These are phyloP conservation scores for Fusarium dimerum DNA, from an alignment of 2,329 filamentous ascomycete genomes.

Conservation along the genomic window DNA sequence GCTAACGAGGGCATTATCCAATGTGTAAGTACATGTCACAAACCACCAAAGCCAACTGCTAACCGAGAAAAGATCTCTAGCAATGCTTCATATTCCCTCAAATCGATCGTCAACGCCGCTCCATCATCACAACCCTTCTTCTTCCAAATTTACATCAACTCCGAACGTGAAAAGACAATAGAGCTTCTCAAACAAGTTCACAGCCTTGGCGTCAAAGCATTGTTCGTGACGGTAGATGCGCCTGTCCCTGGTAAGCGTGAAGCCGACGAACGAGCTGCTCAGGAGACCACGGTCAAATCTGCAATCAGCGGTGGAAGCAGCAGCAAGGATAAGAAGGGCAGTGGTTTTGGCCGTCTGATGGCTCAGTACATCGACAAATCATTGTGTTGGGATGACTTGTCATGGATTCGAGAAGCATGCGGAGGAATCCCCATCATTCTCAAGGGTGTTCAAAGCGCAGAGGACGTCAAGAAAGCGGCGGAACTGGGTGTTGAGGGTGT, in stretches of 20 bases:
- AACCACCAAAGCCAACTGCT: not conserved
- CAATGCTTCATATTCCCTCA: constrained; percentile 50
- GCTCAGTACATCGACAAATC: constrained; percentile 50
- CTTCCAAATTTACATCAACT: constrained; percentile 56
- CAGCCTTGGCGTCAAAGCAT: constrained; percentile 48
- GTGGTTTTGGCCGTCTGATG: constrained; percentile 52
- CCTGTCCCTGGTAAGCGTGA: constrained; percentile 57
- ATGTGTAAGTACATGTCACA: constrained; percentile 35
- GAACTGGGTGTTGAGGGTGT: constrained; percentile 52
- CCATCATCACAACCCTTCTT: constrained; percentile 44
- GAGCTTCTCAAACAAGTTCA: constrained; percentile 40
- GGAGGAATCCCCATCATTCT: constrained; percentile 49
- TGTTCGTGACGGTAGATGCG: constrained; percentile 55
- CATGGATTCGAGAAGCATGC: constrained; percentile 48
- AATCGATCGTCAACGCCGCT: constrained; percentile 42
- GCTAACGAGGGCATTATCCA: constrained; percentile 50
- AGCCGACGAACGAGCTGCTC: constrained; percentile 52
- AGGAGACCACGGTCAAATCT: constrained; percentile 41
- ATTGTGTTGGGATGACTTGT: constrained; percentile 52
- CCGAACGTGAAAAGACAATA: constrained; percentile 47
- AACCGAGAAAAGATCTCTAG: constrained; percentile 42
- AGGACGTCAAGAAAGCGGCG: constrained; percentile 51
- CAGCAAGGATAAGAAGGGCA: constrained; percentile 52
- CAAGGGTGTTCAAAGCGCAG: constrained; percentile 56
- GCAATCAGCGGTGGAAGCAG: constrained; percentile 41